A percentile compares a stretch with the other conserved stretches of the same genome.
Evolutionary conservation across 139 green algal genomes (phyloP).

Genomic region (Tetraselmis chui): DNA sequence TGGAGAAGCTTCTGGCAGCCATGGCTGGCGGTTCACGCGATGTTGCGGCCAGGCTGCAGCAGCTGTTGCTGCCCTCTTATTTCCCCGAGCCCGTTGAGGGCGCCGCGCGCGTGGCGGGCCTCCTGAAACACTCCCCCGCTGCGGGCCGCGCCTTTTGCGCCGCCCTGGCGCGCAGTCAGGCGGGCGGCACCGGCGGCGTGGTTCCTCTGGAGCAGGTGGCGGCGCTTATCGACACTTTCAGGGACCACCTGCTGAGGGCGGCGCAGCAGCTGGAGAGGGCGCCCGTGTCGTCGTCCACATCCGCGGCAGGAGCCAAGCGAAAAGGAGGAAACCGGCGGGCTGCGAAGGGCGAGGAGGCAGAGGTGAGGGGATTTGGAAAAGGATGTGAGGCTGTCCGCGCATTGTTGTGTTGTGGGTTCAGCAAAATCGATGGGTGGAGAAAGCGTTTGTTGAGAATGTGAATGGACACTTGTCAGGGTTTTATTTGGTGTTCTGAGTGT

Average conservation of each 20-base stretch:
- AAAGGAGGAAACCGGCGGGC: background rate
- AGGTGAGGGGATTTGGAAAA: too few species aligned
- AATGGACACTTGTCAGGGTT: too few species aligned
- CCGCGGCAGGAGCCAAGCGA: background rate
- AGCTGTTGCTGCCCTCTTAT: slow-evolving; percentile 59
- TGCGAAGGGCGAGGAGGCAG: too few species aligned
- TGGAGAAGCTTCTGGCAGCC: slow-evolving; percentile 49
- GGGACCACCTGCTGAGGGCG: slow-evolving; percentile 39
- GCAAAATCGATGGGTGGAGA: too few species aligned
- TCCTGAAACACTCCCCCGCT: slow-evolving; percentile 51
- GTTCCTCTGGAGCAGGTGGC: slow-evolving; percentile 47
- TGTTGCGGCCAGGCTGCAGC: slow-evolving; percentile 34
- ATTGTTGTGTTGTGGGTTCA: too few species aligned
- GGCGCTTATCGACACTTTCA: slow-evolving; percentile 25
- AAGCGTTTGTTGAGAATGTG: too few species aligned
- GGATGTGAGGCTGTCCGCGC: too few species aligned
- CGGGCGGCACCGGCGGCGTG: background rate
- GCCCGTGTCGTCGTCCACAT: background rate
- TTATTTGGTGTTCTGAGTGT: too few species aligned
- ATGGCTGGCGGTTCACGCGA: slow-evolving; percentile 29
- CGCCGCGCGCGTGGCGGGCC: slow-evolving; percentile 40
- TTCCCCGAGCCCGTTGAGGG: slow-evolving; percentile 45
- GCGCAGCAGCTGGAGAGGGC: background rate
- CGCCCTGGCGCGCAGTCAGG: slow-evolving; percentile 22
- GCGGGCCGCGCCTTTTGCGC: slow-evolving; percentile 54